These are phyloP conservation scores for Xerocomellus intermedius DNA, from an alignment of 768 basidiomycete species.

Conservation along the genomic window DNA sequence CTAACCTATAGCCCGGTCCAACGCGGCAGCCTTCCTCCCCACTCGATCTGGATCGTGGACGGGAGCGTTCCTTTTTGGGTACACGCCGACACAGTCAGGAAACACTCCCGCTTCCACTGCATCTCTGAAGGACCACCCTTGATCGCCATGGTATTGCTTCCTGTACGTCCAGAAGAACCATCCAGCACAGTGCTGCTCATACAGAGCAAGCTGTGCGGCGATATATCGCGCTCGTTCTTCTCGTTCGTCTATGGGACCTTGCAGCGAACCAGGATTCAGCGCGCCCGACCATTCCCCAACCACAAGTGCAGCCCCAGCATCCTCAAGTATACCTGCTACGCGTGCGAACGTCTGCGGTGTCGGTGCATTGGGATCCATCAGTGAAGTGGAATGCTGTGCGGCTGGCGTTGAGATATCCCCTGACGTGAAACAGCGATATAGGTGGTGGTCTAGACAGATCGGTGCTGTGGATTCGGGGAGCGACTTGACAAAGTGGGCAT, in stretches of 20 bases:
- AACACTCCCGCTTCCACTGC: constrained; percentile 62
- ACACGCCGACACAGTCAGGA: constrained; percentile 50
- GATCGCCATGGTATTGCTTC: constrained; percentile 63
- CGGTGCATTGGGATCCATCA: constrained; percentile 41
- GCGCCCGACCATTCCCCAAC: constrained; percentile 82
- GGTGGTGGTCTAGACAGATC: constrained; percentile 74
- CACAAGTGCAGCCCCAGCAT: constrained; percentile 52
- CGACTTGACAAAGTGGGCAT: constrained; percentile 51
- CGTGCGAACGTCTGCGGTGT: constrained; percentile 44
- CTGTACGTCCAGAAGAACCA: constrained; percentile 88
- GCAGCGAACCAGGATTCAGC: constrained; percentile 62
- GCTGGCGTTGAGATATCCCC: constrained; percentile 55
- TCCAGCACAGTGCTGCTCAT: constrained; percentile 62
- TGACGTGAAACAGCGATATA: constrained; percentile 77
- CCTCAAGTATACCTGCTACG: constrained; percentile 33
- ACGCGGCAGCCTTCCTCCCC: constrained; percentile 29
- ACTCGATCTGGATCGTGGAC: constrained; percentile 20
- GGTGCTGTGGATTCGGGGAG: constrained; percentile 35
- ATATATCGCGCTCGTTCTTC: constrained; percentile 49
- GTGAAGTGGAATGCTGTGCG: constrained; percentile 48
- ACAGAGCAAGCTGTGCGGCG: constrained; percentile 62
- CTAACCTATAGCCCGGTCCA: constrained; percentile 35
- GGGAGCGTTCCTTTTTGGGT: constrained; percentile 20
- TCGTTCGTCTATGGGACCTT: constrained; percentile 43
- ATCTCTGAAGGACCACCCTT: constrained; percentile 72